A percentile compares a stretch with the other conserved stretches of the same genome.
These are phyloP conservation scores for Marchantia polymorpha DNA, from an alignment of 225 moss, liverwort and hornwort genomes.

Conservation along the genomic window DNA sequence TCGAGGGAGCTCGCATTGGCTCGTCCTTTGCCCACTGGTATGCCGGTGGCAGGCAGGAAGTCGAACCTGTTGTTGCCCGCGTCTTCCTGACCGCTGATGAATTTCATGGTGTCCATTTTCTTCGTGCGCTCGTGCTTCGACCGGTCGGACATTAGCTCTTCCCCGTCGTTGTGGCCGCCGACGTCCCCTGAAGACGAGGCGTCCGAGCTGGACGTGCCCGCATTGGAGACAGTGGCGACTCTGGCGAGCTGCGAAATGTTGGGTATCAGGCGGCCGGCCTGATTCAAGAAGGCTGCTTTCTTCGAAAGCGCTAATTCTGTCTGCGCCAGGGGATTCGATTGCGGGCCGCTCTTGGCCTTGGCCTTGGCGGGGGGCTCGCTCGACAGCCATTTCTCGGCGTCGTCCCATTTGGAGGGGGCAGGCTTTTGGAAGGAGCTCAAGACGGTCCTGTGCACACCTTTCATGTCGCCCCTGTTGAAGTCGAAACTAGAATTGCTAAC, in stretches of 20 bases:
- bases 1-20: slow-evolving; percentile 42
- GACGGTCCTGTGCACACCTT: slow-evolving; percentile 53
- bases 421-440: slow-evolving; percentile 66
- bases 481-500: slow-evolving; percentile 60
- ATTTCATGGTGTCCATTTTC: slow-evolving; percentile 32
- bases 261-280: slow-evolving; percentile 39
- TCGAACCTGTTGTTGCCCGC: slow-evolving; percentile 31
- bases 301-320: slow-evolving; percentile 59
- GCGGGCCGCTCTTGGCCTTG: slow-evolving; percentile 61
- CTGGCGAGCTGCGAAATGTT: slow-evolving; percentile 42
- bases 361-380: slow-evolving; percentile 47
- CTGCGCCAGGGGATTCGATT: slow-evolving; percentile 59
- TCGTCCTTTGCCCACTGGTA: slow-evolving; percentile 34
- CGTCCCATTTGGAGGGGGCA: slow-evolving; percentile 94
- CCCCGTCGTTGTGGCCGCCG: slow-evolving; percentile 26
- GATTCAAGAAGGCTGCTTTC: slow-evolving; percentile 52
- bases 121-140: slow-evolving; percentile 38
- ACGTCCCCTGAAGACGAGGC: slow-evolving; percentile 32
- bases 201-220: slow-evolving; percentile 22
- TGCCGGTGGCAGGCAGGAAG: slow-evolving; percentile 34
- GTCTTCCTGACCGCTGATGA: slow-evolving; percentile 24
- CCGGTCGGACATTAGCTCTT: slow-evolving; percentile 27
- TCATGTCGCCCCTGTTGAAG: slow-evolving; percentile 43
- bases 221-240: slow-evolving; percentile 16
- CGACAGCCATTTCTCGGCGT: slow-evolving; percentile 90